These are phyloP conservation scores for Candida loeiensis DNA, from an alignment of 805 yeast genomes.

Conservation along the genomic window DNA sequence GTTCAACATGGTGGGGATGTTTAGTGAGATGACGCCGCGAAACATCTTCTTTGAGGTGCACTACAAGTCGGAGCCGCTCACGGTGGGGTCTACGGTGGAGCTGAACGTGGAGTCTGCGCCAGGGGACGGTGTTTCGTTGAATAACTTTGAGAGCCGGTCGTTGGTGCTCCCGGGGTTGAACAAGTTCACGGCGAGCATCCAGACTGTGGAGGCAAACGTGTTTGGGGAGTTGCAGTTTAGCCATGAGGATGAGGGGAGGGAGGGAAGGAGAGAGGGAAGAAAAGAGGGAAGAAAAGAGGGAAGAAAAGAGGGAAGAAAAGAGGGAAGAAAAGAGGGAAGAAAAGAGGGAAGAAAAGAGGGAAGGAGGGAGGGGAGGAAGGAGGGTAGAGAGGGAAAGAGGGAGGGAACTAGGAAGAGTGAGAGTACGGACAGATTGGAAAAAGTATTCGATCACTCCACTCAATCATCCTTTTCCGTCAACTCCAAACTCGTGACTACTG, in stretches of 20 bases:
- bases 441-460: background rate
- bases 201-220: constrained; percentile 39
- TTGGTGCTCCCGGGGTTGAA: constrained; percentile 29
- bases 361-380: no score
- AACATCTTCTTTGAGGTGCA: constrained; percentile 37
- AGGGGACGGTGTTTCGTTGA: constrained; percentile 12
- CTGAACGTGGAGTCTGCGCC: constrained; percentile 16
- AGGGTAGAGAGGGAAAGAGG: no score
- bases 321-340: no score
- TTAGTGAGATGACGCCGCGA: constrained; percentile 25
- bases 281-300: no score
- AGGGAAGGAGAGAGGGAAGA: no score
- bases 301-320: no score
- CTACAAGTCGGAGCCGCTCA: constrained; percentile 34
- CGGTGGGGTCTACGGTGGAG: constrained; percentile 16
- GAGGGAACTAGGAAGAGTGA: no score
- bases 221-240: constrained; percentile 44
- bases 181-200: constrained; percentile 34
- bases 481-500: constrained; percentile 30
- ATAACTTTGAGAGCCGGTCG: constrained; percentile 17
- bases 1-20: constrained; percentile 7
- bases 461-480: constrained; percentile 22
- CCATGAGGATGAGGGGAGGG: no score
- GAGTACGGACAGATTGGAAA: no score
- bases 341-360: no score